Evolutionary conservation across 352 stramenopile species (phyloP), one percentile per base, ranked within the genome.

Genomic region (Aphanomyces cochlioides): DNA sequence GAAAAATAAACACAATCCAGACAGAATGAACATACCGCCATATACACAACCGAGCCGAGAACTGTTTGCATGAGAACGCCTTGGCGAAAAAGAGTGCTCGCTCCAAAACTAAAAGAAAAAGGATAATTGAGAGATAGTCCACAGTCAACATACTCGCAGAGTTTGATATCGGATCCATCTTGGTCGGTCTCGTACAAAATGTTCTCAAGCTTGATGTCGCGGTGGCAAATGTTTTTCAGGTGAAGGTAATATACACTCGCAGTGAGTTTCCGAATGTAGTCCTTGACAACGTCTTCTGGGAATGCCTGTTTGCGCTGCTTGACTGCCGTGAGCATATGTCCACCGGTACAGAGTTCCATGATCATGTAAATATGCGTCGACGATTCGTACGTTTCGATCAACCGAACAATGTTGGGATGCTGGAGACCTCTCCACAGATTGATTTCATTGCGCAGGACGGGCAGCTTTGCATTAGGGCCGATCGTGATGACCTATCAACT

Each of bases 181-280:
- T 83, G 74, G 41, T 83, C 74, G 1, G 71, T 75, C 28, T 92
- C 80, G n/a, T 89, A 63, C n/a, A 93, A 66, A 56, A 93, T 90
- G 56, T 93, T 93, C 47, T 93, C 85, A 0, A 93, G 75, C 61
- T 93, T 93, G 17, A 93, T 43, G 59, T 93, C 85, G 1, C 85
- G 85, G 56, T 93, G 85, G 34, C 85, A 93, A 72, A 93, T 93
- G 73, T 79, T 90, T 19, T 85, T 84, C 43, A 79, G 89, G 72
- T 93, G 85, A 21, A 93, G 75, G 53, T 93, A 93, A 73, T 91
- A 80, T 8, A 93, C 76, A 21, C 90, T 85, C 1, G 85, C 90
- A n/a, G 83, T 80, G 37, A 93, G 73, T 38, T 84, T 84, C 4
- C 75, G 77, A 6, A 92, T 78, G 47, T 87, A 72, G 7, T 82